Evolutionary conservation across 2,329 filamentous ascomycete species (phyloP).

Genomic region (Aureobasidium uvarum): DNA sequence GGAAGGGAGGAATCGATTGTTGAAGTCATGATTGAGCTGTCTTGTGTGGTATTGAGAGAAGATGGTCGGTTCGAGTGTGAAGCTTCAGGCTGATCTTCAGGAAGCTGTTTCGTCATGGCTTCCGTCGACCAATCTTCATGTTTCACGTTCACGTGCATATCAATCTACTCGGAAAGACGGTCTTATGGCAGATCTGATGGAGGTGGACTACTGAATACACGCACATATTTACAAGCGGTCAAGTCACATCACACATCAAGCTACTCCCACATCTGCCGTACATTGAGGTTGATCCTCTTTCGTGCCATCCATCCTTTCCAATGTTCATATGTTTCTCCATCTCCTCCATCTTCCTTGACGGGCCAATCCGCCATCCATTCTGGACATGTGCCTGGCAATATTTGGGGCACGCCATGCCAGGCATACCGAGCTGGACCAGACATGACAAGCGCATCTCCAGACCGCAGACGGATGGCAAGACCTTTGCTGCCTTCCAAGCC

Average conservation of each 20-base stretch:
- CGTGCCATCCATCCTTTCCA: constrained; percentile 87
- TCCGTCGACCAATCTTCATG: background rate
- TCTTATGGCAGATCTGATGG: background rate
- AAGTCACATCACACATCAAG: background rate
- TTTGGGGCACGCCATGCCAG: constrained; percentile 93
- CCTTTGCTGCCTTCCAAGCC: constrained; percentile 51
- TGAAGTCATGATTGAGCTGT: constrained; percentile 24
- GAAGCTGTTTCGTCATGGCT: constrained; percentile 8
- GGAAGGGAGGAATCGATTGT: constrained; percentile 32
- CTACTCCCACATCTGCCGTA: constrained; percentile 74
- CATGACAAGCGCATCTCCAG: constrained; percentile 92
- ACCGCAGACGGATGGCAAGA: constrained; percentile 66
- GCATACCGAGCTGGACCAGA: constrained; percentile 75
- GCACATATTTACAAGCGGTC: background rate
- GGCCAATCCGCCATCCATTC: constrained; percentile 74
- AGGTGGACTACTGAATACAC: background rate
- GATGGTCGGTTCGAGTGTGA: background rate
- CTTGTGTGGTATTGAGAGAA: background rate
- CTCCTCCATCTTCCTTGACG: constrained; percentile 35
- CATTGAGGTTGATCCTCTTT: constrained; percentile 89
- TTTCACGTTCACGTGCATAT: background rate
- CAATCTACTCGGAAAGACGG: background rate
- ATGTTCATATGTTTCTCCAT: constrained; percentile 51
- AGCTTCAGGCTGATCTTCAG: background rate
- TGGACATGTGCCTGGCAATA: constrained; percentile 77